A percentile compares a stretch with the other conserved stretches of the same genome.
These are phyloP conservation scores for Candida glucosophila DNA, from an alignment of 1,139 yeast species.

Conservation along the genomic window DNA sequence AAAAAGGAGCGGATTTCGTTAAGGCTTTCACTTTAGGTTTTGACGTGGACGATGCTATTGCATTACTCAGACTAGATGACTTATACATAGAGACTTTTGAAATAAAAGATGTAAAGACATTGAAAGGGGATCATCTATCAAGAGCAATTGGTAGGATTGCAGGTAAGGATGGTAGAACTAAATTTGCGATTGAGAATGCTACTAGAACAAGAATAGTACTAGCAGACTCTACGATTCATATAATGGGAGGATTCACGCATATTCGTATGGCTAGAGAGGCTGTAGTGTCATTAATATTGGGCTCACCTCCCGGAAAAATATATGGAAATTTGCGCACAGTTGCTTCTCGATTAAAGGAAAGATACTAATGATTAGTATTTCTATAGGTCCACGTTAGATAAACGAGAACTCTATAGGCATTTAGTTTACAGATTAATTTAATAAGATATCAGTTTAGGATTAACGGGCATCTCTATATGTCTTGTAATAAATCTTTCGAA, in stretches of 20 bases:
- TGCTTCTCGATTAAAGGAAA: slow-evolving; percentile 94
- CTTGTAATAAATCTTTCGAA: slow-evolving; percentile 25
- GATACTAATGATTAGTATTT: slow-evolving; percentile 43
- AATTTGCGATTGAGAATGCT: slow-evolving; percentile 96
- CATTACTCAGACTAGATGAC: slow-evolving; percentile 87
- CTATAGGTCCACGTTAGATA: slow-evolving; percentile 1
- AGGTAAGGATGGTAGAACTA: slow-evolving; percentile 98
- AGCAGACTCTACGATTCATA: slow-evolving; percentile 94
- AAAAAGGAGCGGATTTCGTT: slow-evolving; percentile 94
- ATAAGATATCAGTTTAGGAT: too few relatives aligned
- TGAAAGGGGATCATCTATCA: slow-evolving; percentile 91
- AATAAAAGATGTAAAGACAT: slow-evolving; percentile 90
- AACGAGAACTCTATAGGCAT: slow-evolving; percentile 3
- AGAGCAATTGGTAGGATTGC: slow-evolving; percentile 99
- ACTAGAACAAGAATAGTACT: slow-evolving; percentile 95
- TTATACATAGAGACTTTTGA: slow-evolving; percentile 95
- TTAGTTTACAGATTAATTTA: too few relatives aligned
- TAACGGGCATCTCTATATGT: too few relatives aligned
- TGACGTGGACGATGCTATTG: slow-evolving; percentile 95
- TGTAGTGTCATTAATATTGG: slow-evolving; percentile 87
- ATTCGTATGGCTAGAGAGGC: slow-evolving; percentile 97
- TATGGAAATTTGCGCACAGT: slow-evolving; percentile 95
- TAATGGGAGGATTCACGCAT: slow-evolving; percentile 93
- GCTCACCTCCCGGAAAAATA: slow-evolving; percentile 98
- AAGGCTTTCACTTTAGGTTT: slow-evolving; percentile 94